Conservation (phyloP, 129 eudicot genomes). For the Heracleum sosnowskyi region DNA sequence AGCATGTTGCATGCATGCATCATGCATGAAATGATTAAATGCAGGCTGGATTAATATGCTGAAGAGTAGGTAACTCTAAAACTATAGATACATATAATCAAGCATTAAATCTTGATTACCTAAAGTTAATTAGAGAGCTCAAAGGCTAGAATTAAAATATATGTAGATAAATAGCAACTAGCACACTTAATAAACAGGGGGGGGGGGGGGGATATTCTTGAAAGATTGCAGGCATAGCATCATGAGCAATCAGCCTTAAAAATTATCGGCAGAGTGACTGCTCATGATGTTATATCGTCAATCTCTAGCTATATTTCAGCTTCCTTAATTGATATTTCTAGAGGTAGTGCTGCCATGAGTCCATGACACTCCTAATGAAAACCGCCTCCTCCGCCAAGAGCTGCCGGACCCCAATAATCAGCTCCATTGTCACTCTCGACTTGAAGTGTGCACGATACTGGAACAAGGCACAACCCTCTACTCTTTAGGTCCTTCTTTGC, state of each 20-base stretch:
- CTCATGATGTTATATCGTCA: slow-evolving; percentile 40
- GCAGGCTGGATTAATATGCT: neutral
- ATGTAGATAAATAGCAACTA: neutral
- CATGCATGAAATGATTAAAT: neutral
- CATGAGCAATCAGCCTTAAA: slow-evolving; percentile 95
- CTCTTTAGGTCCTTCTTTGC: slow-evolving; percentile 39
- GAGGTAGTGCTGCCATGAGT: neutral
- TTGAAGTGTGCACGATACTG: slow-evolving; percentile 51
- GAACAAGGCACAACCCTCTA: slow-evolving; percentile 57
- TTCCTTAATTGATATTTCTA: neutral
- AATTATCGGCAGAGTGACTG: slow-evolving; percentile 22
- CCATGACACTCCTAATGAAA: slow-evolving; percentile 31
- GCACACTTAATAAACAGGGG: slow-evolving; percentile 7
- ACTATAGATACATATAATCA: slow-evolving; percentile 1
- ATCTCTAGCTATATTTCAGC: neutral
- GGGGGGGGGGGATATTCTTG: neutral
- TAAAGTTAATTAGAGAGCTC: slow-evolving; percentile 1
- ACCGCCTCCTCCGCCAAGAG: slow-evolving; percentile 45
- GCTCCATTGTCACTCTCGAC: slow-evolving; percentile 56
- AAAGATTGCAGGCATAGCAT: slow-evolving; percentile 61
- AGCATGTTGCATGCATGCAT: no score
- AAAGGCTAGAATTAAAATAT: neutral
- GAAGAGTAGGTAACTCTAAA: neutral
- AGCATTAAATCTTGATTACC: neutral
- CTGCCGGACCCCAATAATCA: slow-evolving; percentile 86